Evolutionary conservation across 164 flowering plant genomes (phyloP).

Genomic region (Umbilicus rupestris): DNA sequence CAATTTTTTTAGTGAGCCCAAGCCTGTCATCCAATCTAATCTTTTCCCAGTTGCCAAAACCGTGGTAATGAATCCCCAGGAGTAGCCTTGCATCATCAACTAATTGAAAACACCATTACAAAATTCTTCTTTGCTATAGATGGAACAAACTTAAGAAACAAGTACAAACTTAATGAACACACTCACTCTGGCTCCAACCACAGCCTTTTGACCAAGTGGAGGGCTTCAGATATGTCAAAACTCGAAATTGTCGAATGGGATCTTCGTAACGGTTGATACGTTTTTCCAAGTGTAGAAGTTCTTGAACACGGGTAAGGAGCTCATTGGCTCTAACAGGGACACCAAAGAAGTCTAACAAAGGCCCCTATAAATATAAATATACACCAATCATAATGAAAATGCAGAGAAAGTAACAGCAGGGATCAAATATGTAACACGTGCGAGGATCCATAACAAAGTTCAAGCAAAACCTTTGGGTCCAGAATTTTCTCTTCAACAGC

Average conservation of each 20-base stretch:
- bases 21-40: slow-evolving; percentile 83
- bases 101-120: slow-evolving; percentile 21
- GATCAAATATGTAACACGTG: neutral
- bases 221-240: slow-evolving; percentile 58
- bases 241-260: slow-evolving; percentile 80
- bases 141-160: neutral
- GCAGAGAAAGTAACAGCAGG: neutral
- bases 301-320: slow-evolving; percentile 68
- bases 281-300: slow-evolving; percentile 80
- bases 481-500: slow-evolving; percentile 44
- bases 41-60: slow-evolving; percentile 98
- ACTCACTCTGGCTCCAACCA: slow-evolving; percentile 97
- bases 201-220: slow-evolving; percentile 95
- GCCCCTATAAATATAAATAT: slow-evolving; percentile 43
- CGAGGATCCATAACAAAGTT: neutral
- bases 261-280: slow-evolving; percentile 72
- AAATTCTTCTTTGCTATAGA: neutral
- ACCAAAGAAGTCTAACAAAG: slow-evolving; percentile 90
- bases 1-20: slow-evolving; percentile 87
- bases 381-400: slow-evolving; percentile 8
- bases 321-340: slow-evolving; percentile 89
- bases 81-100: slow-evolving; percentile 99
- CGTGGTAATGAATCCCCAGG: slow-evolving; percentile 81
- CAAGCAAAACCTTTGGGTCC: slow-evolving; percentile 66
- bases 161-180: neutral